Base-by-base conservation (phyloP, 192 early-diverging fungal species). In the Haplosporangium gracile region DNA sequence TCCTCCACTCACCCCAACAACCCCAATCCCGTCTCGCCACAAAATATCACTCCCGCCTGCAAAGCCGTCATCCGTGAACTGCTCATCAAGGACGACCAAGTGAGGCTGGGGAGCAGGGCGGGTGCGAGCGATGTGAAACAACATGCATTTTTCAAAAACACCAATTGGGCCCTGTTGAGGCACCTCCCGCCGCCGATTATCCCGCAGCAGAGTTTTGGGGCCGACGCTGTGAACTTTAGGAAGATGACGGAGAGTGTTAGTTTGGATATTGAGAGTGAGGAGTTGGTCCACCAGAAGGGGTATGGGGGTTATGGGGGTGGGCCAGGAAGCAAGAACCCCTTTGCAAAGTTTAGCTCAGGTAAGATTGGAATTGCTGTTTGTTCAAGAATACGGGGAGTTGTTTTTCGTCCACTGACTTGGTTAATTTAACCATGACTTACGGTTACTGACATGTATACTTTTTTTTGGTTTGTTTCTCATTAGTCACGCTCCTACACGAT, bases 91-190 rank as follows among this genome's bases (percentile, higher is more conserved):
- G 97, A 96, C 88, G 99, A 99, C 81, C 90, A 93, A 65, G 92
- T 94, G 72, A 91, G 99, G 24, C 88, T 99, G 26, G 99, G 99
- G 20, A 95, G 93, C 36, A 92, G 92, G 29, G 95, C 97, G 0
- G 99, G 99, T 8, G 99, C 98, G 5, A 91, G 95, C 3, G 99
- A 99, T 83, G 92, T 99, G 69, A 99, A 99, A 88, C 84, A 88
- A 53, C 97, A 99, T 79, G 85, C 93, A 40, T 99, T 95, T 88
- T 99, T 99, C 89, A 97, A 96, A 81, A 93, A 83, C 70, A 92
- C 96, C 45, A 96, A 97, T 57, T 99, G 98, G 97, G 98, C 98
- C 7, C 89, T 99, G 40, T 83, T 99, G 70, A 91, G 97, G 43
- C 93, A 99, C 89, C 82, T 90, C 70, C 91, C 90, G 22, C 97